Evolutionary conservation across 306 rosid species (phyloP).

Genomic region (Prunus mume): DNA sequence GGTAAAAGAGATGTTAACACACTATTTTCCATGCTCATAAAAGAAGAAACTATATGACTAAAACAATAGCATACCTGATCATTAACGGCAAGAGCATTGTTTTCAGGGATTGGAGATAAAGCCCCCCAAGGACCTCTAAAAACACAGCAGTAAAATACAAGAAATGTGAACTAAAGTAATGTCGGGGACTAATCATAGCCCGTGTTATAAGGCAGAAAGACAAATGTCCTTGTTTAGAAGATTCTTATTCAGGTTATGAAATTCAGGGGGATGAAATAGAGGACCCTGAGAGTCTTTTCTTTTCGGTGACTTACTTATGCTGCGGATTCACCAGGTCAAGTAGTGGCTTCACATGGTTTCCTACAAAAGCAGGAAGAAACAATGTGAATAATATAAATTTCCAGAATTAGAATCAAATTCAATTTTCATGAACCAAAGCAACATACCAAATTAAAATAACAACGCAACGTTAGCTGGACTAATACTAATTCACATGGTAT

Average conservation of each 20-base stretch:
- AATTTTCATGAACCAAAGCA: not conserved
- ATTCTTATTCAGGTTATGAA: not conserved
- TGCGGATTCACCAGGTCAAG: constrained; percentile 82
- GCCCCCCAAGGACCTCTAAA: constrained; percentile 99
- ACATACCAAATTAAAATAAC: not conserved
- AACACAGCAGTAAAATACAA: constrained; percentile 19
- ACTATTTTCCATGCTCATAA: not conserved
- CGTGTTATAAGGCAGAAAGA: not conserved
- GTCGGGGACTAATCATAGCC: not conserved
- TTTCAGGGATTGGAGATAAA: constrained; percentile 93
- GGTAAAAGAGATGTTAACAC: constrained; percentile 19
- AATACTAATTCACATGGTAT: not conserved
- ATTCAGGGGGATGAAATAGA: not conserved
- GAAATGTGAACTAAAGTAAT: constrained; percentile 14
- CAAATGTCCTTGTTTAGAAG: not conserved
- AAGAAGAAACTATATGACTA: constrained; percentile 5
- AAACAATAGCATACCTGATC: constrained; percentile 43
- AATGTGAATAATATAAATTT: constrained; percentile 8
- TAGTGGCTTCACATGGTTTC: constrained; percentile 61
- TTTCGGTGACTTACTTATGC: constrained; percentile 63
- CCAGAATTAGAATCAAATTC: not conserved
- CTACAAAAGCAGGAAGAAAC: constrained; percentile 32
- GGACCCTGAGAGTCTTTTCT: not conserved
- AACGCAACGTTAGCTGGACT: not conserved
- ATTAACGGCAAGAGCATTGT: constrained; percentile 83